Evolutionary conservation across 768 basidiomycete species (phyloP).

Genomic region (Leccinum longicurvipes): DNA sequence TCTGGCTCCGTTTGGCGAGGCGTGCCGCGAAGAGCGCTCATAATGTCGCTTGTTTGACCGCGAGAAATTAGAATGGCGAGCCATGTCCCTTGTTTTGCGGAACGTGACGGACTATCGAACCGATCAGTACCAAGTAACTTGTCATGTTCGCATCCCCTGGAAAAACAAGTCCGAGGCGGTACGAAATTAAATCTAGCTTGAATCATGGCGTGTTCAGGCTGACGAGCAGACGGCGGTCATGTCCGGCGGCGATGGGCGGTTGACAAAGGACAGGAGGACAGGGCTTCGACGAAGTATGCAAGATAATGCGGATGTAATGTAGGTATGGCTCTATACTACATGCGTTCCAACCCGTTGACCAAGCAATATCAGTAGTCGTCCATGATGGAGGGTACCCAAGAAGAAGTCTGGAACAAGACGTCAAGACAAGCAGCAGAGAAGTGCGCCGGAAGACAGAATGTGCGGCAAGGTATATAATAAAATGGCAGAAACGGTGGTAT

Average conservation of each 20-base stretch:
- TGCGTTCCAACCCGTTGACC: slow-evolving; percentile 31
- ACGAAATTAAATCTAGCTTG: slow-evolving; percentile 8
- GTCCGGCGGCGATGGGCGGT: slow-evolving; percentile 2
- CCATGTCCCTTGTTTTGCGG: background rate
- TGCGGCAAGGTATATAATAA: slow-evolving; percentile 11
- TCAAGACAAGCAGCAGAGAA: slow-evolving; percentile 18
- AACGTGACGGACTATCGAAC: slow-evolving; percentile 1
- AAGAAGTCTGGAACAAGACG: slow-evolving; percentile 30
- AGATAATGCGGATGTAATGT: slow-evolving; percentile 26
- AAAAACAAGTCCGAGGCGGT: background rate
- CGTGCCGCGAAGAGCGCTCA: no score
- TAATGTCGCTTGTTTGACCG: background rate
- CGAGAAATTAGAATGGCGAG: background rate
- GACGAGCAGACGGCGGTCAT: slow-evolving; percentile 3
- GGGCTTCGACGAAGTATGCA: slow-evolving; percentile 11
- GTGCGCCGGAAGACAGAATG: background rate
- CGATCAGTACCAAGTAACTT: slow-evolving; percentile 16
- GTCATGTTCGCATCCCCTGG: slow-evolving; percentile 10
- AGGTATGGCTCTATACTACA: slow-evolving; percentile 32
- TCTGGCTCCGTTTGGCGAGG: background rate
- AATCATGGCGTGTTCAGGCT: background rate
- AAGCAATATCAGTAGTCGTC: slow-evolving; percentile 26
- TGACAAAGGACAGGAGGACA: slow-evolving; percentile 1
- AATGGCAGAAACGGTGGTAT: slow-evolving; percentile 1
- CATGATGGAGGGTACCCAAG: slow-evolving; percentile 25